A percentile compares a stretch with the other conserved stretches of the same genome.
Evolutionary conservation across 306 rosid genomes (phyloP).

Genomic region (cucumber (Cucumis sativus)): Cucumber_9930_V3 NC_026658.2:16766001-16766500

Average conservation of each 20-base stretch:
- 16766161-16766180: background rate
- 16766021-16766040: background rate
- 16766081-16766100: background rate
- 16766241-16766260: slow-evolving; percentile 1
- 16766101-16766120: background rate
- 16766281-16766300: background rate
- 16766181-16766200: background rate
- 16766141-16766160: background rate
- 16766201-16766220: background rate
- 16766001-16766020: background rate
- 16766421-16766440: too few species aligned
- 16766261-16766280: background rate
- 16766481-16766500: too few species aligned
- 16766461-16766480: too few species aligned
- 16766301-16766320: too few species aligned
- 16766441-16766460: too few species aligned
- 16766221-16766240: background rate
- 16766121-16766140: background rate
- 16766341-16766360: too few species aligned
- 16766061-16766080: background rate
- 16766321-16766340: too few species aligned
- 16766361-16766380: too few species aligned
- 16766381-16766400: too few species aligned
- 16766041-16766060: background rate
- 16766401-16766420: too few species aligned